Base-by-base conservation (phyloP, 495 filamentous ascomycete genomes). In the Pseudoneurospora amorphoporcata region DNA sequence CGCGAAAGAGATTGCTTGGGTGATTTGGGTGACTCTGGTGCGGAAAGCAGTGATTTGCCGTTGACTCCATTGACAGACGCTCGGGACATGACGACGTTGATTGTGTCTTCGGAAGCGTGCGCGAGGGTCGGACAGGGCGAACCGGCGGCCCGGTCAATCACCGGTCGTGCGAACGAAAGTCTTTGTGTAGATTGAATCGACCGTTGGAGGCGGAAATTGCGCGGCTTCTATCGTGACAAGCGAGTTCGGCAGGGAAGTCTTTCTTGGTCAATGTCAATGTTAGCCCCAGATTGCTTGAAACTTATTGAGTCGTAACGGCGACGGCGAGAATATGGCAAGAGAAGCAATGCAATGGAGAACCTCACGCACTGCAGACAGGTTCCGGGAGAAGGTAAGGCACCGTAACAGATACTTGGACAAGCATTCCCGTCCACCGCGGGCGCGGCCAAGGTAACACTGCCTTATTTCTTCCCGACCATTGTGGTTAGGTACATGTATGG, bases 31-130 rank as follows among this genome's bases (percentile, higher is more conserved):
- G 72, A 16, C 14, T n/a, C 16, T 5, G 75, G 68, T 71, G 69
- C 35, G 47, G 72, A 39, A 35, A 74, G 73, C 3, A 70, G 69
- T n/a, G 74, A 42, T 69, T 78, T 77, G 69, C 74, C 70, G 65
- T 76, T 75, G 73, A 47, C 53, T 32, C 69, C 72, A 70, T 45
- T 71, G 61, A 73, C 69, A 38, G 76, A 42, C 12, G 72, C 70
- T 43, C 78, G 72, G 71, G 78, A 79, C 81, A 83, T 82, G 68
- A 75, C 70, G 32, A 75, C 75, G 75, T 81, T 84, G 42, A 80
- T 77, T 39, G 75, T 73, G 72, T 75, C 78, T 75, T 82, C 76
- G 69, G 79, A 79, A 74, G 78, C 76, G 65, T 80, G 79, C 58
- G 80, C 47, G 69, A 81, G 79, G 35, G 79, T 78, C 29, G 76